phyloP scores from a whole-genome alignment of 1,284 basidiomycete species.

The Ganoderma lucidum region DNA sequence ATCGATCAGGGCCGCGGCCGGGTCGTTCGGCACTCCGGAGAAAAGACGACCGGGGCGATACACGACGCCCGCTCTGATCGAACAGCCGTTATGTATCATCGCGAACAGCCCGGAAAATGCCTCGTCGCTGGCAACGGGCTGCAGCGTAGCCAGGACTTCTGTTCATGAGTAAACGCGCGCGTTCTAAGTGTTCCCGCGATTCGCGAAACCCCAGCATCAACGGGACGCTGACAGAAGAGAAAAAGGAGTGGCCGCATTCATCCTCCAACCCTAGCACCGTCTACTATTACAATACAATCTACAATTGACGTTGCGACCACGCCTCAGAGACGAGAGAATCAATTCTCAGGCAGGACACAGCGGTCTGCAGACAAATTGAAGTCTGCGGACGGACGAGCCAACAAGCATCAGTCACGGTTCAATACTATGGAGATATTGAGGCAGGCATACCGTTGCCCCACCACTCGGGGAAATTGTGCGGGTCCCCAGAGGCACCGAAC shows the following conservation, averaged over 20 bases:
- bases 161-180: background rate
- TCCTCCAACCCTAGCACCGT: background rate
- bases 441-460: conserved; percentile 39
- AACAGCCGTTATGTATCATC: background rate
- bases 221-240: background rate
- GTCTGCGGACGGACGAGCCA: conserved; percentile 22
- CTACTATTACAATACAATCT: background rate
- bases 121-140: background rate
- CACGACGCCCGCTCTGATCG: background rate
- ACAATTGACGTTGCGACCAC: background rate
- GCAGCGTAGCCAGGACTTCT: background rate
- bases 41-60: background rate
- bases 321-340: background rate
- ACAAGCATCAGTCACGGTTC: background rate
- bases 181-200: background rate
- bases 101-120: background rate
- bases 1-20: background rate
- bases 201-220: background rate
- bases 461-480: conserved; percentile 40
- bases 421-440: no score
- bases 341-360: conserved; percentile 33
- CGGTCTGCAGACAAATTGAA: conserved; percentile 41
- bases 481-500: conserved; percentile 40
- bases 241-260: background rate
- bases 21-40: background rate